Base-by-base conservation (phyloP, 164 flowering plant genomes). In the Warburgia ugandensis region DNA sequence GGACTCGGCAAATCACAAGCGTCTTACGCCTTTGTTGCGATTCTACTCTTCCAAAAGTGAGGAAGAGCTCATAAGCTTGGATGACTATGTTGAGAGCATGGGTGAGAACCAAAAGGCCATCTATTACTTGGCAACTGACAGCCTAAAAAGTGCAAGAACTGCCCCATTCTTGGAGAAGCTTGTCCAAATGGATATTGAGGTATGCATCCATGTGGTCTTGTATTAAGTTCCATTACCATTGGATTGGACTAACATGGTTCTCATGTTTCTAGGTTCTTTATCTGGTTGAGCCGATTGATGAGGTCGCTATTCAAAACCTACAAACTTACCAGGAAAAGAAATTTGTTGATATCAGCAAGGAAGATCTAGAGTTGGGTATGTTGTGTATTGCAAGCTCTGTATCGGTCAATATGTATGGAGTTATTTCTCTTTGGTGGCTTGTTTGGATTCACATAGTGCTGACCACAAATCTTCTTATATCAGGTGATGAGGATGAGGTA, bases 151-250 rank as follows among this genome's bases (percentile, higher is more conserved):
- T 81, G 97, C 99, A 32, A 84, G 76, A 71, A 69, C 67, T 66
- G 97, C 99, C 38, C 99, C 99, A n/a, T 94, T 94, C 69, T 56
- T 94, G 72, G 99, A 89, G 80, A 94, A 94, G 68, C 55, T 94
- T 58, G 55, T 89, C 47, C 92, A 89, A 28, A 88, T 89, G 61
- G 94, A 72, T 47, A 82, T 88, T 59, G 99, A 92, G 95, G 98
- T 91, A n/a, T n/a, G n/a, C n/a, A n/a, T n/a, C n/a, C n/a, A n/a
- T n/a, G n/a, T n/a, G n/a, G n/a, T n/a, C n/a, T n/a, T n/a, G n/a
- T n/a, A n/a, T n/a, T n/a, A n/a, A n/a, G n/a, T n/a, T n/a, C n/a
- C n/a, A n/a, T n/a, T n/a, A n/a, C n/a, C n/a, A n/a, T n/a, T n/a
- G n/a, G n/a, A n/a, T n/a, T n/a, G n/a, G n/a, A n/a, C n/a, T n/a